Conservation (phyloP, 108 stramenopile species). For the Mayamaea pseudoterrestris region DNA sequence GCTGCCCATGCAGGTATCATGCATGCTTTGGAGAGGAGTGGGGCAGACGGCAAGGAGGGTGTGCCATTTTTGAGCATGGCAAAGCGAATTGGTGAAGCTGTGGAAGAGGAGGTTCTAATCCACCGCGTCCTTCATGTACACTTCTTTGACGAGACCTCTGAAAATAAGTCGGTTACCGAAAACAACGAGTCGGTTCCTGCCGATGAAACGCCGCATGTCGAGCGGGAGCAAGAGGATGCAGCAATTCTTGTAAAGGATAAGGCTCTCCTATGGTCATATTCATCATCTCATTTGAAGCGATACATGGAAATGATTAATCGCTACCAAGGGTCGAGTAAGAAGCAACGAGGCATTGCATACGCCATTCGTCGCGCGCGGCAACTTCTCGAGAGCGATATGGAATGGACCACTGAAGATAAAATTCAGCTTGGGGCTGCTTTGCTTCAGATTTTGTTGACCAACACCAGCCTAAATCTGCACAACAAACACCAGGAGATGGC, state of each 20-base stretch:
- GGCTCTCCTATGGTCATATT: conserved; percentile 24
- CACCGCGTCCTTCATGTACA: conserved; percentile 47
- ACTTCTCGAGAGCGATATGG: conserved; percentile 24
- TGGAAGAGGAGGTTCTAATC: conserved; percentile 80
- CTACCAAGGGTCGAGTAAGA: conserved; percentile 27
- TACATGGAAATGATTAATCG: conserved; percentile 42
- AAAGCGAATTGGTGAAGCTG: conserved; percentile 41
- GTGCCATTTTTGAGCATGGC: conserved; percentile 46
- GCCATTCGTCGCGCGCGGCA: conserved; percentile 34
- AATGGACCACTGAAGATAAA: conserved; percentile 59
- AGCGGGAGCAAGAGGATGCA: background rate
- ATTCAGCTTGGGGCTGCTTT: conserved; percentile 75
- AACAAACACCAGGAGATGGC: conserved; percentile 37
- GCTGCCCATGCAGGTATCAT: conserved; percentile 66
- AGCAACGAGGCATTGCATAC: conserved; percentile 15
- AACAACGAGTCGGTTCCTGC: too few relatives aligned
- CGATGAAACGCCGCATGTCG: background rate
- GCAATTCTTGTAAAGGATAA: conserved; percentile 3
- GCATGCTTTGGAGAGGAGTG: conserved; percentile 19
- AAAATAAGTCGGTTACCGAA: conserved; percentile 9
- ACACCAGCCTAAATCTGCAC: conserved; percentile 26
- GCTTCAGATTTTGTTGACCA: conserved; percentile 54
- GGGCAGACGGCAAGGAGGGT: conserved; percentile 22
- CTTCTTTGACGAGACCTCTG: conserved; percentile 19
- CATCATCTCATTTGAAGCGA: conserved; percentile 30